Percentiles rank a stretch among this genome's conserved stretches.
These are phyloP conservation scores for Acanthochlamys bracteata DNA, from an alignment of 106 monocot species.

Conservation along the genomic window DNA sequence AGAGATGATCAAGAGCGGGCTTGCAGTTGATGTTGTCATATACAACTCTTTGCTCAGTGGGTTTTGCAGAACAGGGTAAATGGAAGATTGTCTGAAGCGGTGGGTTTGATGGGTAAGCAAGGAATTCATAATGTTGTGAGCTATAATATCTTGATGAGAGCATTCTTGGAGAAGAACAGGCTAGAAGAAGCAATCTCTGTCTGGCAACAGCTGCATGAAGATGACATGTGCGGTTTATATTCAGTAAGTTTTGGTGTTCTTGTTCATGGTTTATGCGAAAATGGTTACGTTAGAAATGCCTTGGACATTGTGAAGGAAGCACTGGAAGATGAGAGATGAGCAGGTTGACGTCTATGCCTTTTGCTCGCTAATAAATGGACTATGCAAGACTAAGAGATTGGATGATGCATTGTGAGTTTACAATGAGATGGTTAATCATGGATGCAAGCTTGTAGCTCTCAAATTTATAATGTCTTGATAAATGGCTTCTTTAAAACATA, in stretches of 20 bases:
- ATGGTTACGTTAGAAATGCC: conserved; percentile 60
- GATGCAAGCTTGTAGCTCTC: conserved; percentile 48
- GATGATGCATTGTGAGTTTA: conserved; percentile 54
- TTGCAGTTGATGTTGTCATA: conserved; percentile 36
- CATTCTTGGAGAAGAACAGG: conserved; percentile 49
- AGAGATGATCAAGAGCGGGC: conserved; percentile 53
- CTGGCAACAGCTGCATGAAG: conserved; percentile 45
- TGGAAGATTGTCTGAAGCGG: conserved; percentile 38
- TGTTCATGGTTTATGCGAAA: conserved; percentile 66
- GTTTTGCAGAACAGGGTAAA: conserved; percentile 7
- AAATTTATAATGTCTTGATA: conserved; percentile 63
- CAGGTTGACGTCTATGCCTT: conserved; percentile 63
- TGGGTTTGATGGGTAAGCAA: conserved; percentile 38
- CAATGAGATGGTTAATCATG: conserved; percentile 41
- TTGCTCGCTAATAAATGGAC: conserved; percentile 68
- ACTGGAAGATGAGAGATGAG: conserved; percentile 15
- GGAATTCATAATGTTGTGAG: conserved; percentile 29
- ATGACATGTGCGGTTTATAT: conserved; percentile 29
- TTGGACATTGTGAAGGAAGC: conserved; percentile 29
- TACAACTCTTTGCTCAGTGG: not conserved
- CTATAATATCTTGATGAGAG: conserved; percentile 74
- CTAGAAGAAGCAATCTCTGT: conserved; percentile 38
- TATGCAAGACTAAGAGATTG: conserved; percentile 49
- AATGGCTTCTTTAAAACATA: conserved; percentile 49
- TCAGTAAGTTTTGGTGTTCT: conserved; percentile 51